A percentile compares a stretch with the other conserved stretches of the same genome.
These are phyloP conservation scores for Aspergillus calidoustus DNA, from an alignment of 2,329 filamentous ascomycete species.

Conservation along the genomic window DNA sequence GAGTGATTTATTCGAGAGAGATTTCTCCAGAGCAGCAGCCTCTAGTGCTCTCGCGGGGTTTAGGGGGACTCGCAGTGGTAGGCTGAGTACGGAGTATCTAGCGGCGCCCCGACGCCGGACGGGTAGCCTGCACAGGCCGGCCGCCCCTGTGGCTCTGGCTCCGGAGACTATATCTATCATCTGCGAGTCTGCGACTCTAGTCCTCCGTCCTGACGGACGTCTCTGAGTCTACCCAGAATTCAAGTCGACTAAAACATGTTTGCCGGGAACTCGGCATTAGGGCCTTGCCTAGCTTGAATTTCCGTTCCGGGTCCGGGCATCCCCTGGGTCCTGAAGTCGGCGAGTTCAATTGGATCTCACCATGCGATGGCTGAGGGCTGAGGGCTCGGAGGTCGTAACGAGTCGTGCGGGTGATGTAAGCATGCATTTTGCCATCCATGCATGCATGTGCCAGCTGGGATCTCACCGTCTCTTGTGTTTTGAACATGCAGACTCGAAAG, in stretches of 20 bases:
- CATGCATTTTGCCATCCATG: neutral
- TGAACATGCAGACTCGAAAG: neutral
- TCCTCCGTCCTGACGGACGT: neutral
- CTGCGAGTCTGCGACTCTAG: neutral
- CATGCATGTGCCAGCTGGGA: neutral
- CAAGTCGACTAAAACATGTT: neutral
- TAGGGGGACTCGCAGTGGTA: too few relatives aligned
- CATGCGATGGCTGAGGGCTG: neutral
- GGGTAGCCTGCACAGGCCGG: neutral
- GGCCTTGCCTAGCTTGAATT: constrained; percentile 5
- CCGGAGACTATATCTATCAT: neutral
- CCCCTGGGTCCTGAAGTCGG: neutral
- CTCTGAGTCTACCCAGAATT: neutral
- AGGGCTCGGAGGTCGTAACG: neutral
- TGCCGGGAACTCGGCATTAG: constrained; percentile 11
- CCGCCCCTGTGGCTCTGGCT: too few relatives aligned
- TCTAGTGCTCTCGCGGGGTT: too few relatives aligned
- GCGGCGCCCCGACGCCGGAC: too few relatives aligned
- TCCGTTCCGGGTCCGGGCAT: neutral
- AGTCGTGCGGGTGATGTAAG: constrained; percentile 1
- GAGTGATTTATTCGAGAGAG: neutral
- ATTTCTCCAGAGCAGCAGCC: neutral
- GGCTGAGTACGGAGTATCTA: too few relatives aligned
- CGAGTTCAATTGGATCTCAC: neutral
- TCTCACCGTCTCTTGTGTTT: constrained; percentile 3